Evolutionary conservation across 2,329 filamentous ascomycete genomes (phyloP).

Genomic region (Emergomyces pasteurianus): DNA sequence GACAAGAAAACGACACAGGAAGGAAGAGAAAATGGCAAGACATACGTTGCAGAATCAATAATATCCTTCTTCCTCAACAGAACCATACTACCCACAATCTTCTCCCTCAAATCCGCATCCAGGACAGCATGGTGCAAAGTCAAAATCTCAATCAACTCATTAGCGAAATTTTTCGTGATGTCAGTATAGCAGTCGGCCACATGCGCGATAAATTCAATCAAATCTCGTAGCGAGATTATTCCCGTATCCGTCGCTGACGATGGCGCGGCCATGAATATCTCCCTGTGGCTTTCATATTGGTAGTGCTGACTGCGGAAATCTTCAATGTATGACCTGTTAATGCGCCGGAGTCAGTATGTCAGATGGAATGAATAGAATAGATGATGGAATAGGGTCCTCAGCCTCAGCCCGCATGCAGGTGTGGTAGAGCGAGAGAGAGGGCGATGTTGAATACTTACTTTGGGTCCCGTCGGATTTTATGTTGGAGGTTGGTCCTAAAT

Average conservation of each 20-base stretch:
- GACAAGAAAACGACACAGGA: no score
- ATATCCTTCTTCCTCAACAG: conserved; percentile 83
- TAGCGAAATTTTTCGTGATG: conserved; percentile 63
- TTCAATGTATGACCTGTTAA: conserved; percentile 66
- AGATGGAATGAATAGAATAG: neutral
- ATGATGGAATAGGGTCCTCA: neutral
- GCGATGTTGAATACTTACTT: conserved; percentile 40
- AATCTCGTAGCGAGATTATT: conserved; percentile 72
- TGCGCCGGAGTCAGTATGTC: neutral
- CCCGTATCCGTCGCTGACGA: conserved; percentile 64
- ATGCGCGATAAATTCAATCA: conserved; percentile 89
- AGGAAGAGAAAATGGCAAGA: no score
- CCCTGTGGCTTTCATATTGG: conserved; percentile 81
- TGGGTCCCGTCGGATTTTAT: conserved; percentile 82
- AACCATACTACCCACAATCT: conserved; percentile 83
- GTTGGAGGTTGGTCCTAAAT: conserved; percentile 65
- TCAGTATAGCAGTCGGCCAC: conserved; percentile 86
- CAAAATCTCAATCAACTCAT: conserved; percentile 70
- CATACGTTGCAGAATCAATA: conserved; percentile 61
- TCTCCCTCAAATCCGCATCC: conserved; percentile 77
- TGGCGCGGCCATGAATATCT: conserved; percentile 81
- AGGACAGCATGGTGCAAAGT: conserved; percentile 70
- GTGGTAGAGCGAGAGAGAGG: neutral
- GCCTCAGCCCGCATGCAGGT: neutral
- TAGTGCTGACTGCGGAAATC: conserved; percentile 81